Conservation (phyloP, 768 basidiomycete species). For the Russula brevipes region DNA sequence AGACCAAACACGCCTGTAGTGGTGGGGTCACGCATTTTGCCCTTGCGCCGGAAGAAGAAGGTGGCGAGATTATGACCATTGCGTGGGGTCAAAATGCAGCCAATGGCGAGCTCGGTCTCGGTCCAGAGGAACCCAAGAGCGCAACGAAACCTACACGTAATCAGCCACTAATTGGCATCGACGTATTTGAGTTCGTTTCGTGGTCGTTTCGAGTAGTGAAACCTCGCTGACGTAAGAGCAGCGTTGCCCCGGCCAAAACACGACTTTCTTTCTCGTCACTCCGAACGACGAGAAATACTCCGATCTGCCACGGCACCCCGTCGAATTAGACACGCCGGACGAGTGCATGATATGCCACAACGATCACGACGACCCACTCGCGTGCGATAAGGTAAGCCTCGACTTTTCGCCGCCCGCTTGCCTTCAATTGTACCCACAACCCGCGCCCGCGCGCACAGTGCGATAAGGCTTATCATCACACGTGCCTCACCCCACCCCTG, state of each 20-base stretch:
- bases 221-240: slow-evolving; percentile 30
- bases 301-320: slow-evolving; percentile 76
- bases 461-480: slow-evolving; percentile 81
- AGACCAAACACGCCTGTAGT: slow-evolving; percentile 58
- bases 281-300: slow-evolving; percentile 69
- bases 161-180: slow-evolving; percentile 64
- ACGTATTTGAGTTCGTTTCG: slow-evolving; percentile 65
- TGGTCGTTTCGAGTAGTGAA: neutral
- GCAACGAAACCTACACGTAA: slow-evolving; percentile 77
- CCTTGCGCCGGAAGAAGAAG: slow-evolving; percentile 69
- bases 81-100: slow-evolving; percentile 83
- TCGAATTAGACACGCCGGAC: slow-evolving; percentile 61
- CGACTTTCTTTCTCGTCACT: slow-evolving; percentile 74
- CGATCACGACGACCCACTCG: slow-evolving; percentile 71
- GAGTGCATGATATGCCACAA: slow-evolving; percentile 66
- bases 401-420: slow-evolving; percentile 5
- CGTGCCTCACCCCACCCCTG: slow-evolving; percentile 77
- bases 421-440: neutral
- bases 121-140: slow-evolving; percentile 76
- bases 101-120: slow-evolving; percentile 83
- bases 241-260: slow-evolving; percentile 82
- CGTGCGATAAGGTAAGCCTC: slow-evolving; percentile 77
- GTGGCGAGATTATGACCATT: slow-evolving; percentile 65
- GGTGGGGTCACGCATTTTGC: slow-evolving; percentile 92
- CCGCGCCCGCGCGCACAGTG: slow-evolving; percentile 48